Conservation (phyloP, 2,329 filamentous ascomycete species). For the Fusarium foetens region DNA sequence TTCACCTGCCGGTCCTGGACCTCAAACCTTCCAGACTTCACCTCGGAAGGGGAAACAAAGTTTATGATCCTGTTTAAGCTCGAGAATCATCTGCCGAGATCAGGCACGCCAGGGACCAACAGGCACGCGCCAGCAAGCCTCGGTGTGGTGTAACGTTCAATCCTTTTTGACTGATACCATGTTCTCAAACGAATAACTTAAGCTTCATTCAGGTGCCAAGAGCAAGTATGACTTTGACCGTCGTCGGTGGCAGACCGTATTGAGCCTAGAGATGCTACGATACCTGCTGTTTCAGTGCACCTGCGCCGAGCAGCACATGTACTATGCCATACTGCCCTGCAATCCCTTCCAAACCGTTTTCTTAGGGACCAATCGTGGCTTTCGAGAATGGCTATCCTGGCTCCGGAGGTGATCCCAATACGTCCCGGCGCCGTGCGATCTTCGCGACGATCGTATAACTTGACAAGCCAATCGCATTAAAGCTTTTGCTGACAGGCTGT, state of each 20-base stretch:
- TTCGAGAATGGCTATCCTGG: constrained; percentile 29
- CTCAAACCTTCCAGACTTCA: constrained; percentile 18
- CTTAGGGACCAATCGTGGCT: constrained; percentile 33
- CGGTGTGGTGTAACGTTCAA: constrained; percentile 18
- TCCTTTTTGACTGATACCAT: constrained; percentile 5
- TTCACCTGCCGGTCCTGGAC: constrained; percentile 1
- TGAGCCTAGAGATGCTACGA: constrained; percentile 30
- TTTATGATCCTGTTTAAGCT: constrained; percentile 23
- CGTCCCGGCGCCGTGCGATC: constrained; percentile 44
- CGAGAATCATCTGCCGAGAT: constrained; percentile 28
- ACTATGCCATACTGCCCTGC: constrained; percentile 16
- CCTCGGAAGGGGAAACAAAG: constrained; percentile 2
- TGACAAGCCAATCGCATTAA: constrained; percentile 51
- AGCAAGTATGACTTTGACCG: constrained; percentile 22
- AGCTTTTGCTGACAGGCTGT: constrained; percentile 40
- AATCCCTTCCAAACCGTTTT: constrained; percentile 28
- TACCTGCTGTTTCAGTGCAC: constrained; percentile 34
- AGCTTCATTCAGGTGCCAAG: constrained; percentile 36
- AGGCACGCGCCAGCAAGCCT: constrained; percentile 32
- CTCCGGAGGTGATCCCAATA: constrained; percentile 41
- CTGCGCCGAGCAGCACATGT: constrained; percentile 18
- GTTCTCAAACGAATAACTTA: constrained; percentile 17
- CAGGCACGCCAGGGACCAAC: constrained; percentile 36
- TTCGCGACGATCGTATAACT: constrained; percentile 43
- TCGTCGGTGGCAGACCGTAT: constrained; percentile 36